Evolutionary conservation across 2,329 filamentous ascomycete species (phyloP), one percentile per base, ranked within the genome.

Genomic region (Paecilomyces formosus): DNA sequence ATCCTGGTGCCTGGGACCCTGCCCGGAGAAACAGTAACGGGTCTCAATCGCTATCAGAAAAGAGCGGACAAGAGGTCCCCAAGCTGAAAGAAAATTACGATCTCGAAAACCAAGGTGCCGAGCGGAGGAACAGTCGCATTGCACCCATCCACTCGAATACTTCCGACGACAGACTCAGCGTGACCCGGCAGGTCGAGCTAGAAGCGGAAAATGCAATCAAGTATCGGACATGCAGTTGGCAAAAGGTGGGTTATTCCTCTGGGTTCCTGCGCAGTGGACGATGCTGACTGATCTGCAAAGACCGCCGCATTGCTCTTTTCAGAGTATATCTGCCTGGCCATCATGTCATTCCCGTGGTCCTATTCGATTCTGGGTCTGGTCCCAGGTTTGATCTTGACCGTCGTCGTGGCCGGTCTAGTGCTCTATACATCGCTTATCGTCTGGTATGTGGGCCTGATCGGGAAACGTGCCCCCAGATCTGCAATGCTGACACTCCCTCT

Each of bases 291-390:
- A 24, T 24, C 57, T 55, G 35, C 55, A 59, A 67, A 88, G 88
- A 96, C 92, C 56, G 91, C 92, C 0, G 91, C 88, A 1, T 74
- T 96, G 65, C 85, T 97, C 55, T 96, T 97, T 76, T 94, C 90
- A 55, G 92, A 97, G 79, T 97, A 97, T 73, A 97, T 97, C 60
- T 96, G 91, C 72, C 78, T 97, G 75, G 84, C 84, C 22, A 96
- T 96, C 70, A 96, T 97, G 92, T 95, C 90, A 55, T 97, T 97
- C 66, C 92, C 92, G 0, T 96, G 89, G 82, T 96, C 91, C 0
- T 97, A 97, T 74, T 90, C 90, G 51, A 78, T 93, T 28, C 83
- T 97, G 7, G 92, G 92, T 7, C 82, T 97, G 15, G 90, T 96
- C 0, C 92, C 92, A 0, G 92, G 89, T 24, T 74, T 97, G 57